These are phyloP conservation scores for Stropharia rugosoannulata DNA, from an alignment of 768 basidiomycete species.

Conservation along the genomic window DNA sequence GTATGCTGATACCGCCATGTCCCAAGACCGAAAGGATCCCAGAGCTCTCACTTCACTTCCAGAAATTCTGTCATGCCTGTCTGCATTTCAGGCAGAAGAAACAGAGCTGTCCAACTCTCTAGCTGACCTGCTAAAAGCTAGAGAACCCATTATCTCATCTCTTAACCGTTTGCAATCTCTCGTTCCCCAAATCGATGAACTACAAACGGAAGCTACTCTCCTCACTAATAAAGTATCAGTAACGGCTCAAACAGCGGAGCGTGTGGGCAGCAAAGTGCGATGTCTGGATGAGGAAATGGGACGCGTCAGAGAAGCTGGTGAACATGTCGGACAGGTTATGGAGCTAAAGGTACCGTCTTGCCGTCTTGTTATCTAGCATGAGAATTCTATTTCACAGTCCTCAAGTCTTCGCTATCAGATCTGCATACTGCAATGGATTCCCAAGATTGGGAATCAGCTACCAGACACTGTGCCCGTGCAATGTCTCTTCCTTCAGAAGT, in stretches of 20 bases:
- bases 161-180: constrained; percentile 62
- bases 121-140: constrained; percentile 64
- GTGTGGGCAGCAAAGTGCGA: constrained; percentile 90
- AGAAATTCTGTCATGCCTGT: constrained; percentile 74
- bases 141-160: constrained; percentile 63
- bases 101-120: constrained; percentile 73
- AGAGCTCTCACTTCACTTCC: constrained; percentile 56
- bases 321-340: constrained; percentile 89
- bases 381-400: constrained; percentile 5
- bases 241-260: constrained; percentile 80
- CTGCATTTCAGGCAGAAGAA: constrained; percentile 75
- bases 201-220: constrained; percentile 54
- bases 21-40: constrained; percentile 29
- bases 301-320: constrained; percentile 85
- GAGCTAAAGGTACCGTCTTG: constrained; percentile 76
- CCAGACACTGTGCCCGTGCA: constrained; percentile 86
- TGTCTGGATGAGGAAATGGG: constrained; percentile 92
- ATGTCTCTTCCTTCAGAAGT: constrained; percentile 83
- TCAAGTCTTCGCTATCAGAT: constrained; percentile 38
- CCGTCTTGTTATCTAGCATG: background rate
- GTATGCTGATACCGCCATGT: background rate
- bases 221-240: constrained; percentile 59
- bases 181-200: constrained; percentile 58
- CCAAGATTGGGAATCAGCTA: constrained; percentile 95
- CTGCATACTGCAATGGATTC: constrained; percentile 75